These are phyloP conservation scores for Aspergillus ochraceoroseus DNA, from an alignment of 2,329 filamentous ascomycete genomes.

Conservation along the genomic window DNA sequence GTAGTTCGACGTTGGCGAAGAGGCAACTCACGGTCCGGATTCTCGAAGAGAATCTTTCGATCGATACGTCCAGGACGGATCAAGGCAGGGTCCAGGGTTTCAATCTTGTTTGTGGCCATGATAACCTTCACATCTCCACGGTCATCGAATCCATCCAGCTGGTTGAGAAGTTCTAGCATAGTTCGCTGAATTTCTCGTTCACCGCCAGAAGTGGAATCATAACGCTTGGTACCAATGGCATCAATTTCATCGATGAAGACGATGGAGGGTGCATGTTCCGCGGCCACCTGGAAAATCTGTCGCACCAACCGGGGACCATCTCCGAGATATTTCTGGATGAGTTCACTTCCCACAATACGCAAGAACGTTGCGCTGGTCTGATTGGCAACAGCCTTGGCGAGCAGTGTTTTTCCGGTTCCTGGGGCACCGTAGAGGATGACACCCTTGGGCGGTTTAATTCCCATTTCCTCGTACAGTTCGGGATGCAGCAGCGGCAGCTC, in stretches of 20 bases:
- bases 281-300: conserved; percentile 84
- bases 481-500: conserved; percentile 92
- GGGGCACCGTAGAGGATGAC: conserved; percentile 97
- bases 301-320: conserved; percentile 91
- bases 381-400: conserved; percentile 96
- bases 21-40: conserved; percentile 56
- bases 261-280: conserved; percentile 92
- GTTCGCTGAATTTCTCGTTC: conserved; percentile 97
- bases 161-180: conserved; percentile 96
- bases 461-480: conserved; percentile 99
- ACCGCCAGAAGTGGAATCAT: conserved; percentile 93
- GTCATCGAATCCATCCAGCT: conserved; percentile 97
- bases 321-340: conserved; percentile 98
- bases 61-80: conserved; percentile 98
- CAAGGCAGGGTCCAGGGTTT: conserved; percentile 89
- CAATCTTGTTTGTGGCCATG: conserved; percentile 99
- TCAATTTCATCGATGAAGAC: conserved; percentile 99
- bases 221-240: conserved; percentile 97
- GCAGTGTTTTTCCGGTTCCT: conserved; percentile 90
- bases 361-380: conserved; percentile 98
- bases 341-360: conserved; percentile 90
- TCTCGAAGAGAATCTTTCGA: conserved; percentile 84
- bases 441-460: conserved; percentile 98
- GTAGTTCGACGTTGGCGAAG: not conserved
- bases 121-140: conserved; percentile 98